Base-by-base conservation (phyloP, 768 basidiomycete species). In the Auriscalpium microsporum region DNA sequence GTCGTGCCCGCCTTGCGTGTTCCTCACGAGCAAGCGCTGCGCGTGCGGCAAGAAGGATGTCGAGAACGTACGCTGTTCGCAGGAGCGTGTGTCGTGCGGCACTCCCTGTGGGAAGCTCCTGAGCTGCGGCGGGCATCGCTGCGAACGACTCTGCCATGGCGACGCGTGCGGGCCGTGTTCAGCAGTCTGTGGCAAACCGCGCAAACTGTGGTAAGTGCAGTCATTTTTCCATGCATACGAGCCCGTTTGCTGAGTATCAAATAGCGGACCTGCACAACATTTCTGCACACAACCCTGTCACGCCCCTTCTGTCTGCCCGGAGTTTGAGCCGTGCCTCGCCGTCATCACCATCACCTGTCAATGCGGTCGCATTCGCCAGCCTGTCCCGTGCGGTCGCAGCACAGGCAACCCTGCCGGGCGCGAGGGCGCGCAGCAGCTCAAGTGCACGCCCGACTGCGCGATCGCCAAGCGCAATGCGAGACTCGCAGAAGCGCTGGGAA, bases 401-500 rank as follows among this genome's bases (percentile, higher is more conserved):
- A 68, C 72, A 1, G 64, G 75, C 2, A 75, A 77, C 51, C 72
- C 81, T 3, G 65, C 69, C 0, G 77, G 77, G 5, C 72, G 75
- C 60, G 63, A 72, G 57, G 60, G 72, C 60, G 53, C 65, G 1
- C 72, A 77, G 45, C 67, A 71, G 46, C 72, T 85, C 9, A 87
- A 87, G 60, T 99, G 96, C 65, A 81, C 82, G 14, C 84, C 80
- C 46, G 91, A 95, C 45, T 99, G 96, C 62, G 75, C 73, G 38
- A 75, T 92, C 50, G 88, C 86, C 45, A 89, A 94, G 66, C 80
- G 96, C 10, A 97, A 96, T 62, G 90, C 86, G 0, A 74, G 82
- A 37, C 71, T 99, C 8, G 96, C 96, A 0, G 92, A 94, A 40
- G 96, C 96, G 1, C 71, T 99, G 5, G 94, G 94, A 0, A 95